phyloP scores from a whole-genome alignment of 2,329 filamentous ascomycete species.

The Microdochium trichocladiopsis region DNA sequence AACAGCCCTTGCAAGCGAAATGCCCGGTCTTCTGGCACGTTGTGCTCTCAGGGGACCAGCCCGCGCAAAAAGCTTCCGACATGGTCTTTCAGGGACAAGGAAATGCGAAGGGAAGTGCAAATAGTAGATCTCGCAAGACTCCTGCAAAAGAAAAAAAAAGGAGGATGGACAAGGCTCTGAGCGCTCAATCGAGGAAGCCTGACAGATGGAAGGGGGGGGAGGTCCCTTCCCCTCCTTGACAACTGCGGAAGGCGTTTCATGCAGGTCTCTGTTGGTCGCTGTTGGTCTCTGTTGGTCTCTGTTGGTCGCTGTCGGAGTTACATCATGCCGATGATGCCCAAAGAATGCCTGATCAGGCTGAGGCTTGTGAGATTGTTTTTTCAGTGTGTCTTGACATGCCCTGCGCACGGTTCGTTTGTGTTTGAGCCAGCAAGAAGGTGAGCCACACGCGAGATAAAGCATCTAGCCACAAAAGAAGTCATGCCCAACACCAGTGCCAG shows the following conservation, averaged over 20 bases:
- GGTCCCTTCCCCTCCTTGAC: background rate
- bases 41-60: background rate
- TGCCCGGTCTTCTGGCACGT: background rate
- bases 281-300: no score
- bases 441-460: background rate
- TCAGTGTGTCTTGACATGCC: background rate
- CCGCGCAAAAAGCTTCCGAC: background rate
- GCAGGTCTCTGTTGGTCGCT: background rate
- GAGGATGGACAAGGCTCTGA: background rate
- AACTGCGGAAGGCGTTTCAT: background rate
- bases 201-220: background rate
- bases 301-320: no score
- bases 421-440: no score
- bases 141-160: background rate
- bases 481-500: background rate
- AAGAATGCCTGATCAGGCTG: background rate
- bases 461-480: background rate
- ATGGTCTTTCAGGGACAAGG: background rate
- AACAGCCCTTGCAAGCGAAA: background rate
- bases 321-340: background rate
- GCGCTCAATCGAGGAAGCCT: background rate
- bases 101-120: background rate
- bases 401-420: no score
- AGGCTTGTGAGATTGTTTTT: background rate
- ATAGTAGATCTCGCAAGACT: background rate